Percentiles rank a stretch among this genome's conserved stretches.
Evolutionary conservation across 768 basidiomycete genomes (phyloP).

Genomic region (Leccinum sublutescens): DNA sequence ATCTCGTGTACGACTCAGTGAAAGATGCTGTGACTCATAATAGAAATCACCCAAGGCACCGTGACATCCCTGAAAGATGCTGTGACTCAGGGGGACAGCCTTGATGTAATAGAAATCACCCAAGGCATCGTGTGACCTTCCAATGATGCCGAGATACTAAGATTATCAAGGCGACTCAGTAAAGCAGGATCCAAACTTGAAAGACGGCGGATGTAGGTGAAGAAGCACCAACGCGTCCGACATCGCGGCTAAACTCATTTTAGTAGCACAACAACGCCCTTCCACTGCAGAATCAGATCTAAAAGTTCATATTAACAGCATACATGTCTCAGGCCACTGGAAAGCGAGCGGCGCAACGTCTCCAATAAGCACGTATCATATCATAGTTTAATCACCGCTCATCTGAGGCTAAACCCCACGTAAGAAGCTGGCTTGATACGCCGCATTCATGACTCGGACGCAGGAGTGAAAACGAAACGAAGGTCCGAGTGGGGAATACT

Average conservation of each 20-base stretch:
- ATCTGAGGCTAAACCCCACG: background rate
- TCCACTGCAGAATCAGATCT: background rate
- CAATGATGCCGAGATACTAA: too few relatives aligned
- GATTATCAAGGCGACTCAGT: too few relatives aligned
- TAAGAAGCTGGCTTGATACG: background rate
- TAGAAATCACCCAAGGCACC: too few relatives aligned
- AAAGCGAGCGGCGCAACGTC: background rate
- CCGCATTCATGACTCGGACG: background rate
- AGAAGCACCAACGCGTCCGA: background rate
- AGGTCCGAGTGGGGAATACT: background rate
- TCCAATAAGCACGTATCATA: background rate
- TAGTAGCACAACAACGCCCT: background rate
- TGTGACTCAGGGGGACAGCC: too few relatives aligned
- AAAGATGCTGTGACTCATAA: too few relatives aligned
- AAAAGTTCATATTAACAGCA: background rate
- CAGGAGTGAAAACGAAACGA: background rate
- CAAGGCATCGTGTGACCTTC: too few relatives aligned
- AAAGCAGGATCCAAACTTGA: background rate
- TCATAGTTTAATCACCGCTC: slow-evolving; percentile 1
- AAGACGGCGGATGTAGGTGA: background rate
- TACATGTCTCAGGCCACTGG: background rate
- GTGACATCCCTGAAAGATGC: too few relatives aligned
- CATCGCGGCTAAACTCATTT: background rate
- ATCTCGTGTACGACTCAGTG: too few relatives aligned
- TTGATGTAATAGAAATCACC: too few relatives aligned